These are phyloP conservation scores for Talaromyces sp. DNA, from an alignment of 2,329 filamentous ascomycete species.

Conservation along the genomic window DNA sequence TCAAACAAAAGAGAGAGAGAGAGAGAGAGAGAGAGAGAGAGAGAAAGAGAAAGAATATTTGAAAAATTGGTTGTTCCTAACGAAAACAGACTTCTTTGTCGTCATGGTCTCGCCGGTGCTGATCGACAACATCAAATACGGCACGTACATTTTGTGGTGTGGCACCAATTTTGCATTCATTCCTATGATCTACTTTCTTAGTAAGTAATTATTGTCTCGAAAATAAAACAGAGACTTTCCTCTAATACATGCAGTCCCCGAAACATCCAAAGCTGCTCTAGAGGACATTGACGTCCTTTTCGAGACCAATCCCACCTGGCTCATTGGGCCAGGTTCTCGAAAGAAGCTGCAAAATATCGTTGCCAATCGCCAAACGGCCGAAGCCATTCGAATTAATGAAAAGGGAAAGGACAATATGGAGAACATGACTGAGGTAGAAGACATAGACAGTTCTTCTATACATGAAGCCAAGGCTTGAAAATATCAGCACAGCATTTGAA, in stretches of 20 bases:
- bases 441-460: background rate
- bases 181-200: conserved; percentile 5
- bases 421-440: background rate
- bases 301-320: background rate
- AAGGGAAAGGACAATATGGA: background rate
- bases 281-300: conserved; percentile 5
- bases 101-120: conserved; percentile 3
- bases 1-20: no score
- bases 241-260: conserved; percentile 1
- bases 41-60: background rate
- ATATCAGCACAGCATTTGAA: background rate
- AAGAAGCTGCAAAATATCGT: background rate
- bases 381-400: background rate
- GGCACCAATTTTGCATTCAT: conserved; percentile 2
- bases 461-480: background rate
- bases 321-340: background rate
- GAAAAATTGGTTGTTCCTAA: background rate
- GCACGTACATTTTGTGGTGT: conserved; percentile 3
- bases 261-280: conserved; percentile 2
- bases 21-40: no score
- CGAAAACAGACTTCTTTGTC: background rate
- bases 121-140: conserved; percentile 5
- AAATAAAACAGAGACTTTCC: background rate
- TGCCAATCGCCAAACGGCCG: background rate
- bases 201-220: background rate